Evolutionary conservation across 78 protist genomes (phyloP).

Genomic region (Dictyostelium brefeldianum): DNA sequence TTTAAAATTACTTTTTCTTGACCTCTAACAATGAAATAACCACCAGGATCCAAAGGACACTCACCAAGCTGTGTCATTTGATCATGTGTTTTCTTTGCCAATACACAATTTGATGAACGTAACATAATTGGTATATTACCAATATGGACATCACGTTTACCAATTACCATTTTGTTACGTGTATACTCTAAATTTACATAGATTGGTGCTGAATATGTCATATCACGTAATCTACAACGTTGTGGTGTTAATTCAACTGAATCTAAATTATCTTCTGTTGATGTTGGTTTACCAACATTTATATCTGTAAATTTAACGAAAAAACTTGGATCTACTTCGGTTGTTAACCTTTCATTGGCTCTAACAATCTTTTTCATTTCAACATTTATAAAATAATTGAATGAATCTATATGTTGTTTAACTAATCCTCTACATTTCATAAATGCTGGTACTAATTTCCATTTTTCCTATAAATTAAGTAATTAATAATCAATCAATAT

Average conservation of each 20-base stretch:
- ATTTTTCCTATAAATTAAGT: slow-evolving; percentile 93
- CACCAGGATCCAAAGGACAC: slow-evolving; percentile 98
- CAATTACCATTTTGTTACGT: slow-evolving; percentile 55
- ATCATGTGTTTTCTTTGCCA: slow-evolving; percentile 78
- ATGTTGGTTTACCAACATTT: slow-evolving; percentile 88
- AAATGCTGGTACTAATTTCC: slow-evolving; percentile 98
- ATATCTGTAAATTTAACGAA: slow-evolving; percentile 89
- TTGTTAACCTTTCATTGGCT: slow-evolving; percentile 90
- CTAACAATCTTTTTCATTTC: slow-evolving; percentile 88
- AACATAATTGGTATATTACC: slow-evolving; percentile 99
- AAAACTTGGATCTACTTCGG: slow-evolving; percentile 92
- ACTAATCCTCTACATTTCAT: slow-evolving; percentile 95
- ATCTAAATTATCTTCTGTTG: slow-evolving; percentile 79
- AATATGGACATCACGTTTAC: slow-evolving; percentile 83
- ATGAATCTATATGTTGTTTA: slow-evolving; percentile 98
- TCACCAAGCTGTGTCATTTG: slow-evolving; percentile 96
- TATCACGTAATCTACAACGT: slow-evolving; percentile 98
- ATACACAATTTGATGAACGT: slow-evolving; percentile 92
- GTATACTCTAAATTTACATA: slow-evolving; percentile 95
- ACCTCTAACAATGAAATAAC: slow-evolving; percentile 94
- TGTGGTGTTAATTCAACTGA: slow-evolving; percentile 88
- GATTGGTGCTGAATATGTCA: slow-evolving; percentile 98
- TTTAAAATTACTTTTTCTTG: slow-evolving; percentile 97
- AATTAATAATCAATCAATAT: too few relatives aligned
- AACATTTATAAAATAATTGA: slow-evolving; percentile 94